Percentiles rank a stretch among this genome's conserved stretches.
Conservation (phyloP, 2,329 filamentous ascomycete genomes). For the Leptographium lundbergii region DNA sequence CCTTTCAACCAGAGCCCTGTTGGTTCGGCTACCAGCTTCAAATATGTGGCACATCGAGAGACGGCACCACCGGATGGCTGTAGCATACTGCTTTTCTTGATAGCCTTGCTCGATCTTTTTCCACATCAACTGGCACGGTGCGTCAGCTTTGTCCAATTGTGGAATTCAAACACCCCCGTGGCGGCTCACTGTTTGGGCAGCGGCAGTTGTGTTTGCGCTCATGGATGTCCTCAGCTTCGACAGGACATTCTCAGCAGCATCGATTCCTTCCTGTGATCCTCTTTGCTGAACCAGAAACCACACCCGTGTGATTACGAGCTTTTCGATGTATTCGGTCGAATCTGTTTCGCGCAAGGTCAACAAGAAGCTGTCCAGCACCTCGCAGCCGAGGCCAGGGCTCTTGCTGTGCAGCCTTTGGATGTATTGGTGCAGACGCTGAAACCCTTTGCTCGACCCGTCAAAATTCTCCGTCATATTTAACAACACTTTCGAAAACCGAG, state of each 20-base stretch:
- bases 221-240: constrained; percentile 34
- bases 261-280: constrained; percentile 19
- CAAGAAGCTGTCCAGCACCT: constrained; percentile 52
- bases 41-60: constrained; percentile 58
- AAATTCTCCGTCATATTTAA: constrained; percentile 42
- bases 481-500: constrained; percentile 40
- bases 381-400: constrained; percentile 33
- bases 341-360: constrained; percentile 28
- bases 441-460: constrained; percentile 43
- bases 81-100: constrained; percentile 34
- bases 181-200: constrained; percentile 50
- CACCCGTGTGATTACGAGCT: constrained; percentile 52
- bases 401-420: constrained; percentile 50
- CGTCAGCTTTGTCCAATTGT: neutral
- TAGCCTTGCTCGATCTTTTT: constrained; percentile 56
- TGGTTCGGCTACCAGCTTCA: constrained; percentile 48
- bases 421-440: constrained; percentile 55
- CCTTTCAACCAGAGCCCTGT: constrained; percentile 57
- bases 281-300: constrained; percentile 46
- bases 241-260: constrained; percentile 23
- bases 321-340: constrained; percentile 52
- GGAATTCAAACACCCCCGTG: no score
- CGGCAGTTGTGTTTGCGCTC: constrained; percentile 47
- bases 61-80: constrained; percentile 58
- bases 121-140: constrained; percentile 57